Percentiles rank a stretch among this genome's conserved stretches.
Evolutionary conservation across 345 rosid genomes (phyloP).

Genomic region (Salix exigua): DNA sequence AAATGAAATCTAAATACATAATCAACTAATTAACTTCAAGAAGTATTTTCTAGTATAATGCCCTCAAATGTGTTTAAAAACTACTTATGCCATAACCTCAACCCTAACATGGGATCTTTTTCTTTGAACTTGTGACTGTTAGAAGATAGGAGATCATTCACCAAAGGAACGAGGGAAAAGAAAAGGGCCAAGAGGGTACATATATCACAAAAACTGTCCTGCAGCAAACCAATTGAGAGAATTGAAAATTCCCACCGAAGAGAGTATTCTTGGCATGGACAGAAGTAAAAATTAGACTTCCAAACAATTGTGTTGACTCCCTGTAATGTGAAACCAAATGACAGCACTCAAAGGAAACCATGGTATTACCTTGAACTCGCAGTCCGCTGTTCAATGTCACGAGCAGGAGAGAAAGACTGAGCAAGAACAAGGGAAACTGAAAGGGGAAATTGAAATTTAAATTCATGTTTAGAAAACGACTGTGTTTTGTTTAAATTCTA

Average conservation of each 20-base stretch:
- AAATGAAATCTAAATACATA: no score
- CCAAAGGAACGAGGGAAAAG: neutral
- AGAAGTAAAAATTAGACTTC: neutral
- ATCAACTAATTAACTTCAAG: no score
- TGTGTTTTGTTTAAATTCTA: no score
- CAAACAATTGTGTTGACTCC: neutral
- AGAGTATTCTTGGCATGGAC: neutral
- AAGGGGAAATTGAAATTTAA: no score
- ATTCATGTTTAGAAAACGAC: no score
- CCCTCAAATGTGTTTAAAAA: neutral
- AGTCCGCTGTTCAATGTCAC: constrained; percentile 67
- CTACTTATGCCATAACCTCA: neutral
- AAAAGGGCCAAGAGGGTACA: neutral
- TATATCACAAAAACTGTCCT: neutral
- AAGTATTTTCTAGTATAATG: neutral
- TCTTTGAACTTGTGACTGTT: neutral
- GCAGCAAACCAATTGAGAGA: neutral
- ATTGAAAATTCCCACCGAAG: neutral
- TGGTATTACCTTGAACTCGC: constrained; percentile 65
- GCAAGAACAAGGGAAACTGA: no score
- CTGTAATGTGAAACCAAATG: constrained; percentile 2
- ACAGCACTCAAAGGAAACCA: constrained; percentile 38
- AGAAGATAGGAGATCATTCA: neutral
- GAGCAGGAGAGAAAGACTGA: no score
- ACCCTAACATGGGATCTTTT: neutral